Base-by-base conservation (phyloP, 768 basidiomycete species). In the Pleurotus giganteus region DNA sequence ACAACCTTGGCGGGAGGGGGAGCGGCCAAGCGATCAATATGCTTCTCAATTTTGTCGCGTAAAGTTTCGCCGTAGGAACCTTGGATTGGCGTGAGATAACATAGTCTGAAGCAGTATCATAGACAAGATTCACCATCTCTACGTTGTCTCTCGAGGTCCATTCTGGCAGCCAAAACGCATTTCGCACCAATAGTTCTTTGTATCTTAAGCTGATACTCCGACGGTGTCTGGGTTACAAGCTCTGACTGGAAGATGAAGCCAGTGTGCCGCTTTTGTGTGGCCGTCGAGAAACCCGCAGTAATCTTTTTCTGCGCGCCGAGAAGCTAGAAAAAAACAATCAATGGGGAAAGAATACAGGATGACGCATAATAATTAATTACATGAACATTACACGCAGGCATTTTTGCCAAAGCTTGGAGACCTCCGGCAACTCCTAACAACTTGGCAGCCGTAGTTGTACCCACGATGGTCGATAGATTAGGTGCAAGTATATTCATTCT, bases 401-500 rank as follows among this genome's bases (percentile, higher is more conserved):
- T 94, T 69, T 95, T 94, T 41, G 90, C 89, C 31, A 98, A 81
- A 0, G 90, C 92, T 39, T 79, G 81, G 23, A 99, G 80, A 55
- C 97, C 97, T 54, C 97, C 97, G 36, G 97, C 94, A 50, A 98
- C 92, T 67, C 97, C 97, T 36, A 99, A 85, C 51, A 99, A 74
- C 78, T 99, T 99, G 44, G 97, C 97, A 53, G 97, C 97, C 79
- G 94, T 96, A 63, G 91, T 94, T 56, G 97, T 97, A 71, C 97
- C 96, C 75, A 98, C 92, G 73, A 99, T 97, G 71, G 91, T 89
- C 65, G 94, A 96, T 68, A 99, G 84, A 72, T 99, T 99, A 65
- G 97, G 97, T 62, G 97, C 96, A 66, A 99, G 88, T 55, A 94
- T 84, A 75, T 93, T 92, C 93, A 99, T 98, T 76, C 97, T 84